Conservation (phyloP, 2,329 filamentous ascomycete species). For the Ascosphaera apis region DNA sequence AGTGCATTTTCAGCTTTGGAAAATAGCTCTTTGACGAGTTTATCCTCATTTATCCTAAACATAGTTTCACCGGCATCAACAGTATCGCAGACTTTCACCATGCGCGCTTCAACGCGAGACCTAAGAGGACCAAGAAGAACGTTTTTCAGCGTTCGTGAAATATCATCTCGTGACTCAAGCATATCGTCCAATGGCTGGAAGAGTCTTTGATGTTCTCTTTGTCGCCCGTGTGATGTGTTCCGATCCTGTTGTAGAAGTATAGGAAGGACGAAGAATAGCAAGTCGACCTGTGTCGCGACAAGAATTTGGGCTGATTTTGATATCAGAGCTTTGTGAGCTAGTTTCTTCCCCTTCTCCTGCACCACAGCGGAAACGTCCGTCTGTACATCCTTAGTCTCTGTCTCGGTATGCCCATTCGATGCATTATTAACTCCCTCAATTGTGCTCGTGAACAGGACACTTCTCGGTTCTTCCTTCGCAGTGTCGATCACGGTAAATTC, state of each 20-base stretch:
- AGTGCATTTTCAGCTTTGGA: slow-evolving; percentile 49
- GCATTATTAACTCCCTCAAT: not conserved
- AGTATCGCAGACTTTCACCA: slow-evolving; percentile 52
- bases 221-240: slow-evolving; percentile 17
- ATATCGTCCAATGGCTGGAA: slow-evolving; percentile 28
- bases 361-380: slow-evolving; percentile 4
- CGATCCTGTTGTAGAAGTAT: slow-evolving; percentile 31
- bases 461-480: slow-evolving; percentile 26
- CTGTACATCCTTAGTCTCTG: slow-evolving; percentile 3
- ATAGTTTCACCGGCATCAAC: slow-evolving; percentile 67
- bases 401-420: not conserved
- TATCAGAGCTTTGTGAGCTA: not conserved
- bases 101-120: slow-evolving; percentile 35
- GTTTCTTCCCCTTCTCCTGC: slow-evolving; percentile 2
- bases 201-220: slow-evolving; percentile 13
- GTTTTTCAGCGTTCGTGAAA: slow-evolving; percentile 19
- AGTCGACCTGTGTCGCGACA: slow-evolving; percentile 63
- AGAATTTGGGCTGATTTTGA: slow-evolving; percentile 25
- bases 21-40: slow-evolving; percentile 42
- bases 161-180: slow-evolving; percentile 21
- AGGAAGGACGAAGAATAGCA: slow-evolving; percentile 63
- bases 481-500: slow-evolving; percentile 36
- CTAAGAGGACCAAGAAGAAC: slow-evolving; percentile 19
- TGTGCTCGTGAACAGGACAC: slow-evolving; percentile 27
- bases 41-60: slow-evolving; percentile 55